Conservation (phyloP, 768 basidiomycete genomes). For the Mycena belliarum region DNA sequence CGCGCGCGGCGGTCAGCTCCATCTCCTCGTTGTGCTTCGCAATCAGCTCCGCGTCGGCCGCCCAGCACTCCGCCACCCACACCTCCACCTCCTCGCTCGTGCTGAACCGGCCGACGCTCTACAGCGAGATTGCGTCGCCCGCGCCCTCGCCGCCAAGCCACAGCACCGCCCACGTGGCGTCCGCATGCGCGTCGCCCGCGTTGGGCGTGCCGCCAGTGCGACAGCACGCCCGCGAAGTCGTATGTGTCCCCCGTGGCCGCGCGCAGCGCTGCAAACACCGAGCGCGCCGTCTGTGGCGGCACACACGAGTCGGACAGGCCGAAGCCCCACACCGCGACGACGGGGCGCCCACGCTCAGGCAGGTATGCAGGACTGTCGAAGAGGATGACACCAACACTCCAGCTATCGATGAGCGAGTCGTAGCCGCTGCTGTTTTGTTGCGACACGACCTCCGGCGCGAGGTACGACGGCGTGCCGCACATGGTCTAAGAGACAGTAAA, state of each 20-base stretch:
- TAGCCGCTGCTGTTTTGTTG: conserved; percentile 72
- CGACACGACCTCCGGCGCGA: conserved; percentile 88
- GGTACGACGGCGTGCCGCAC: conserved; percentile 95
- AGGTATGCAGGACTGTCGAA: conserved; percentile 76
- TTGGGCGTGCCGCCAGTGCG: conserved; percentile 74
- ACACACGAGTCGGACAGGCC: conserved; percentile 18
- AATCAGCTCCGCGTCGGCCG: conserved; percentile 63
- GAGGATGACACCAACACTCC: conserved; percentile 94
- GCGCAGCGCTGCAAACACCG: conserved; percentile 6
- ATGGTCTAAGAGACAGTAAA: no score
- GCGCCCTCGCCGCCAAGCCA: conserved; percentile 57
- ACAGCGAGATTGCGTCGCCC: conserved; percentile 80
- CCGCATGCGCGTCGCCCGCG: conserved; percentile 64
- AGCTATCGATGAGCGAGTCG: conserved; percentile 88
- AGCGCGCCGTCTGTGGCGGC: background rate
- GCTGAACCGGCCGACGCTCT: conserved; percentile 76
- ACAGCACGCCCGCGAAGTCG: conserved; percentile 55
- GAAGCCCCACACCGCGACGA: conserved; percentile 72
- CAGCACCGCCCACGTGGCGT: conserved; percentile 63
- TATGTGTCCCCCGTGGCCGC: background rate
- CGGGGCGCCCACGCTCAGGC: conserved; percentile 65
- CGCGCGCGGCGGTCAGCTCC: conserved; percentile 24
- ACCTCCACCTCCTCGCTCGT: conserved; percentile 61
- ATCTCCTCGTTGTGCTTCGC: conserved; percentile 46
- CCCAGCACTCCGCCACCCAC: conserved; percentile 64